phyloP scores from a whole-genome alignment of 805 yeast species.

The Kluyveromyces lactis region DNA sequence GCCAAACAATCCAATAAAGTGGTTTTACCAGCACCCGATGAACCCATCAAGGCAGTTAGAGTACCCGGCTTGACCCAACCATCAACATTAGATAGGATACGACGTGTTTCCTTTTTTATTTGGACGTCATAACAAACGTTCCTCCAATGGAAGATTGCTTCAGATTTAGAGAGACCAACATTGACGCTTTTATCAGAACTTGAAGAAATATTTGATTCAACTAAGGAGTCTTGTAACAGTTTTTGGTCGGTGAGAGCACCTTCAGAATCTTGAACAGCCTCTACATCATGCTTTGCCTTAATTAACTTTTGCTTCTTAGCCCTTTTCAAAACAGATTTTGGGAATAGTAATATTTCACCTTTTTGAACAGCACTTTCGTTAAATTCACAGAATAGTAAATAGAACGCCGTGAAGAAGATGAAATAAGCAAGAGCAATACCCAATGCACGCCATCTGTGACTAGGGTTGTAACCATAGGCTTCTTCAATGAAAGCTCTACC shows the following conservation, averaged over 20 bases:
- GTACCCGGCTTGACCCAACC: conserved; percentile 85
- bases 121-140: conserved; percentile 63
- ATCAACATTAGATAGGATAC: conserved; percentile 56
- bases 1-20: conserved; percentile 67
- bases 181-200: conserved; percentile 15
- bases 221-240: conserved; percentile 18
- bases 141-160: conserved; percentile 68
- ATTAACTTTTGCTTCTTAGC: conserved; percentile 34
- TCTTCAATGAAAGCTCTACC: conserved; percentile 43
- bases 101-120: conserved; percentile 51
- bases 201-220: conserved; percentile 6
- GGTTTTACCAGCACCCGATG: conserved; percentile 83
- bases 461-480: conserved; percentile 36
- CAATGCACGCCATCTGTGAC: conserved; percentile 55
- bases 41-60: conserved; percentile 75
- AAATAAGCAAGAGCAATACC: conserved; percentile 54
- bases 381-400: conserved; percentile 46
- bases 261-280: conserved; percentile 12
- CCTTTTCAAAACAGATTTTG: conserved; percentile 38
- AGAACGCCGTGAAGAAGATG: conserved; percentile 45
- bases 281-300: conserved; percentile 22
- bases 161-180: conserved; percentile 26
- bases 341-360: conserved; percentile 64
- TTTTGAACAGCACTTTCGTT: conserved; percentile 57
- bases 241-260: conserved; percentile 15